Evolutionary conservation across 2,329 filamentous ascomycete species (phyloP).

Genomic region (Xylariaceae sp.): DNA sequence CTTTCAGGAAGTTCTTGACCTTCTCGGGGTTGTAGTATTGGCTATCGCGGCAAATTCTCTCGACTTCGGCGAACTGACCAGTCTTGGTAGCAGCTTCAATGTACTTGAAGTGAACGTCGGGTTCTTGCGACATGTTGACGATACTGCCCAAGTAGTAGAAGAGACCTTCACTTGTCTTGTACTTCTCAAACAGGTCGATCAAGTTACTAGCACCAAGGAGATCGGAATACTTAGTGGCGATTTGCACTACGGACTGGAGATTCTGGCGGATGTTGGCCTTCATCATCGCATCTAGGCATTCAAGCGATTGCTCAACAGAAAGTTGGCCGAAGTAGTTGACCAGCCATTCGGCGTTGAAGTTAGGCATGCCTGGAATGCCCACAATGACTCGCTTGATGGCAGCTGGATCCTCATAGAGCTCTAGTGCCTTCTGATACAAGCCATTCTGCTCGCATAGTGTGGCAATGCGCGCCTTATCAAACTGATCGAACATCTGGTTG

Average conservation of each 20-base stretch:
- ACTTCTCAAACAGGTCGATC: slow-evolving; percentile 94
- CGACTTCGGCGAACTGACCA: slow-evolving; percentile 90
- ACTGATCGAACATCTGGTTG: slow-evolving; percentile 98
- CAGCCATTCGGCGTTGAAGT: slow-evolving; percentile 87
- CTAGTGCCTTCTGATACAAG: slow-evolving; percentile 78
- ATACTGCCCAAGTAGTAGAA: slow-evolving; percentile 99
- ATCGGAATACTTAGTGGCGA: slow-evolving; percentile 97
- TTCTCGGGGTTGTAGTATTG: slow-evolving; percentile 88
- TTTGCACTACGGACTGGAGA: slow-evolving; percentile 87
- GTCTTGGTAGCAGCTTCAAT: slow-evolving; percentile 95
- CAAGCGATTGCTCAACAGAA: slow-evolving; percentile 90
- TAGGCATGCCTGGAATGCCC: slow-evolving; percentile 76
- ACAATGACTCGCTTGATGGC: slow-evolving; percentile 87
- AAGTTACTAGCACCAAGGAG: slow-evolving; percentile 81
- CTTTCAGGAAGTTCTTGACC: slow-evolving; percentile 99
- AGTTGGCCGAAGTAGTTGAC: slow-evolving; percentile 90
- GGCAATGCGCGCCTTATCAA: slow-evolving; percentile 86
- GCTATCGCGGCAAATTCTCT: slow-evolving; percentile 94
- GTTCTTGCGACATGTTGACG: slow-evolving; percentile 92
- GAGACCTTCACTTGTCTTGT: slow-evolving; percentile 92
- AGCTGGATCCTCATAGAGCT: slow-evolving; percentile 88
- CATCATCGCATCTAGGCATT: slow-evolving; percentile 94
- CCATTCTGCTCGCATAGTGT: slow-evolving; percentile 91
- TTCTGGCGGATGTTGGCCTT: slow-evolving; percentile 96
- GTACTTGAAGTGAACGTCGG: slow-evolving; percentile 98